phyloP scores from a whole-genome alignment of 2,329 filamentous ascomycete genomes.

The Emmonsiellopsis sp. region DNA sequence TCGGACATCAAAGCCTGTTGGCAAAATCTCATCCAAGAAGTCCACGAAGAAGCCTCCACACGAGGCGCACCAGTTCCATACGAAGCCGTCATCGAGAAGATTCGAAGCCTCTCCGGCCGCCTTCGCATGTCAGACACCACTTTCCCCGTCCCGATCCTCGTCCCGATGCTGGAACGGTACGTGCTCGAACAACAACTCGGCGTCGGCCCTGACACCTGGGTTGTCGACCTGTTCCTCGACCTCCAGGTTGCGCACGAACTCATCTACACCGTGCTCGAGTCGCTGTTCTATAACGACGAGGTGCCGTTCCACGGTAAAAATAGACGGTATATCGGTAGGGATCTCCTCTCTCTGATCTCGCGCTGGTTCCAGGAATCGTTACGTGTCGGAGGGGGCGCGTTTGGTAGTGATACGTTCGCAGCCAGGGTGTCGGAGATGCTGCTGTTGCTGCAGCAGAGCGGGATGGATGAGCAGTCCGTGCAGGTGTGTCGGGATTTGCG shows the following conservation, averaged over 20 bases:
- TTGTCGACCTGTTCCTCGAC: constrained; percentile 56
- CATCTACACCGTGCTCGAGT: constrained; percentile 53
- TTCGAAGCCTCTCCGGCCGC: constrained; percentile 48
- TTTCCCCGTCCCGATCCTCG: constrained; percentile 45
- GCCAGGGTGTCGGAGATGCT: constrained; percentile 38
- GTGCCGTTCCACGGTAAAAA: constrained; percentile 53
- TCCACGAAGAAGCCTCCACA: constrained; percentile 48
- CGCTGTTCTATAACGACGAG: constrained; percentile 58
- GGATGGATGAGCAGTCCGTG: constrained; percentile 29
- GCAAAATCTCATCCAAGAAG: constrained; percentile 67
- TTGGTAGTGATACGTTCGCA: constrained; percentile 52
- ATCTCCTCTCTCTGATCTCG: constrained; percentile 52
- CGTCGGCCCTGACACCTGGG: constrained; percentile 45
- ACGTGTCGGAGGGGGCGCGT: constrained; percentile 44
- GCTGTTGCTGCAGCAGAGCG: constrained; percentile 33
- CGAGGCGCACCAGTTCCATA: constrained; percentile 34
- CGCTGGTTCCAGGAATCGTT: constrained; percentile 52
- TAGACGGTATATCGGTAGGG: constrained; percentile 47
- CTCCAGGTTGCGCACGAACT: constrained; percentile 53
- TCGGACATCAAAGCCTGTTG: constrained; percentile 78
- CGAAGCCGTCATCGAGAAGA: constrained; percentile 42
- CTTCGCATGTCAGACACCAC: constrained; percentile 47
- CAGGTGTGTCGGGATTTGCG: constrained; percentile 32
- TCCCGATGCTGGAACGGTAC: constrained; percentile 48
- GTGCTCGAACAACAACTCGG: constrained; percentile 40